A percentile compares a stretch with the other conserved stretches of the same genome.
phyloP scores from a whole-genome alignment of 225 moss, liverwort and hornwort species.

The Marchantia polymorpha region DNA sequence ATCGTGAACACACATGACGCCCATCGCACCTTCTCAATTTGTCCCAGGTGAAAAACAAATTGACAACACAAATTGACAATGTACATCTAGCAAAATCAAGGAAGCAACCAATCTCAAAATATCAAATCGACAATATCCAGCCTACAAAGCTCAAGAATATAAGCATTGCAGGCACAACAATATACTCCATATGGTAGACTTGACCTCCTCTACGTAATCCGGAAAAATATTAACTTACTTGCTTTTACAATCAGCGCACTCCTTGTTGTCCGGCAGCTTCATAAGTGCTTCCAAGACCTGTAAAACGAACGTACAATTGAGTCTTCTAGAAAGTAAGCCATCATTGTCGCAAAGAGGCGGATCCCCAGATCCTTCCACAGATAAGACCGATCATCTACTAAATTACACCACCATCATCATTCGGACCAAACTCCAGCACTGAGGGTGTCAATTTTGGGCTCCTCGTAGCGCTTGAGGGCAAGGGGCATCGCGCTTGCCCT shows the following conservation, averaged over 20 bases:
- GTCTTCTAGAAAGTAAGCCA: not conserved
- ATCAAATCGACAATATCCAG: no score
- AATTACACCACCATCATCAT: not conserved
- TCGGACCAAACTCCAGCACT: not conserved
- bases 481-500: not conserved
- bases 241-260: conserved; percentile 97
- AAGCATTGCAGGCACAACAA: no score
- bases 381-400: not conserved
- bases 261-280: conserved; percentile 91
- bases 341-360: not conserved
- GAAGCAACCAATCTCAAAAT: no score
- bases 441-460: not conserved
- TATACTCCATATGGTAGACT: no score
- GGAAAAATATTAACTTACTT: conserved; percentile 49
- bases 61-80: no score
- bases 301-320: conserved; percentile 2
- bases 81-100: no score
- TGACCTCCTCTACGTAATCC: no score
- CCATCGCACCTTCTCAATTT: no score
- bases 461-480: not conserved
- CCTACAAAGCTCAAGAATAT: no score
- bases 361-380: not conserved
- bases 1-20: no score
- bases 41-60: no score
- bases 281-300: conserved; percentile 91